Percentiles rank a stretch among this genome's conserved stretches.
Evolutionary conservation across 2,329 filamentous ascomycete genomes (phyloP).

Genomic region (Trichoderma simmonsii): DNA sequence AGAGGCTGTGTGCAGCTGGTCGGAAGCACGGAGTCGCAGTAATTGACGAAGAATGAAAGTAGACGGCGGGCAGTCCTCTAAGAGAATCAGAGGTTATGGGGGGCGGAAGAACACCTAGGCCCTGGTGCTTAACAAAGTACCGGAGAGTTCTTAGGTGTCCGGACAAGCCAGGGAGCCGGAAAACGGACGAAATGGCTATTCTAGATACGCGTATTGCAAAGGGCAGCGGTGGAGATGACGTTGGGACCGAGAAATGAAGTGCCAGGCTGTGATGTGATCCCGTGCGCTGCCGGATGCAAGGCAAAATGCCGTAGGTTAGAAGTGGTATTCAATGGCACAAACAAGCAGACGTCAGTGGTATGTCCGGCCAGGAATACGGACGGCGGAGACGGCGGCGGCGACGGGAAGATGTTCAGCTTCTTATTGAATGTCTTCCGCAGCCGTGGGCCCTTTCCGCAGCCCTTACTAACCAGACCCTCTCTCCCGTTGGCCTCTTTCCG

Average conservation of each 20-base stretch:
- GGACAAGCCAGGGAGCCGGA: constrained; percentile 8
- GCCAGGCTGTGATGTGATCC: neutral
- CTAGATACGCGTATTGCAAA: constrained; percentile 10
- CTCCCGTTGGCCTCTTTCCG: neutral
- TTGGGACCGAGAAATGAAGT: constrained; percentile 3
- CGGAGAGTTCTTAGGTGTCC: constrained; percentile 13
- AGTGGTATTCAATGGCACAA: neutral
- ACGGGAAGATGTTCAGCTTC: neutral
- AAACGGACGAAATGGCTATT: constrained; percentile 5
- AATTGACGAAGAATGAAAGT: constrained; percentile 3
- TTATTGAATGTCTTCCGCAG: constrained; percentile 3
- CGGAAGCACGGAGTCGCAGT: neutral
- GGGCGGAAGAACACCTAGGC: neutral
- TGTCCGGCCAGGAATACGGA: neutral
- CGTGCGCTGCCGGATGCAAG: neutral
- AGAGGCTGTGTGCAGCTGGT: constrained; percentile 6
- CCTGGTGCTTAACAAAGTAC: neutral
- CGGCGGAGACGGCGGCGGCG: constrained; percentile 7
- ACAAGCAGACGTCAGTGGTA: neutral
- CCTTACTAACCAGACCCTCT: neutral
- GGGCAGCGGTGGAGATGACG: constrained; percentile 11
- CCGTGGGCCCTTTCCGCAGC: neutral
- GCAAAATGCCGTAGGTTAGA: neutral
- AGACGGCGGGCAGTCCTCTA: constrained; percentile 2
- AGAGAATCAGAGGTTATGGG: constrained; percentile 2